These are phyloP conservation scores for Fagopyrum tataricum DNA, from an alignment of 148 eudicot genomes.

Conservation along the genomic window DNA sequence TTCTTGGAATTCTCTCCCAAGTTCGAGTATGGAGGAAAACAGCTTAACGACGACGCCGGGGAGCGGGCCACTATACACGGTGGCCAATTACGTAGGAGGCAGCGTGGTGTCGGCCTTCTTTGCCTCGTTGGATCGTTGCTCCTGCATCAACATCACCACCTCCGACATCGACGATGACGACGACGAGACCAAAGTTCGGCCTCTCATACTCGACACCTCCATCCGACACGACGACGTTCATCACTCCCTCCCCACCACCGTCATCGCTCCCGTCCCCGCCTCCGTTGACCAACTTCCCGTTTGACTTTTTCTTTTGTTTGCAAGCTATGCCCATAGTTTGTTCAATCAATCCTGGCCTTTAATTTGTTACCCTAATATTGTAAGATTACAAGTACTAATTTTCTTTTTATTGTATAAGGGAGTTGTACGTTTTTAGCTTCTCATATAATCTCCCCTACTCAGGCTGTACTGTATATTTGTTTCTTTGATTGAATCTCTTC, in stretches of 20 bases:
- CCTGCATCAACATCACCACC: slow-evolving; percentile 57
- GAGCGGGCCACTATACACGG: slow-evolving; percentile 23
- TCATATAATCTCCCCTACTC: no score
- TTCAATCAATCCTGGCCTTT: no score
- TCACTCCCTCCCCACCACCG: slow-evolving; percentile 26
- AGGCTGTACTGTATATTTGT: no score
- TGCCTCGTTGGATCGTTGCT: slow-evolving; percentile 53
- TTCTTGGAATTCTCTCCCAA: neutral
- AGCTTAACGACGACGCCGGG: slow-evolving; percentile 24
- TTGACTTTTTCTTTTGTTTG: slow-evolving; percentile 18
- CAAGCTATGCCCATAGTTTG: no score
- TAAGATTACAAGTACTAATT: no score
- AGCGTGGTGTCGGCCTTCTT: slow-evolving; percentile 64
- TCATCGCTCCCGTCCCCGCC: slow-evolving; percentile 14
- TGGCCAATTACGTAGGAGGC: slow-evolving; percentile 58
- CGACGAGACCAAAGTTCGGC: slow-evolving; percentile 59
- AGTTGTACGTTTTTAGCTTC: no score
- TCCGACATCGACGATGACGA: slow-evolving; percentile 32
- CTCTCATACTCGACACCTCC: slow-evolving; percentile 43
- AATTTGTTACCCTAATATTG: no score
- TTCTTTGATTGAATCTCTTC: no score
- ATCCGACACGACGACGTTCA: slow-evolving; percentile 32
- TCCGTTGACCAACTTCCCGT: slow-evolving; percentile 58
- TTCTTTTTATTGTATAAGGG: no score
- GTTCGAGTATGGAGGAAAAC: slow-evolving; percentile 31